phyloP scores from a whole-genome alignment of 805 yeast genomes.

The Sporopachydermia quercuum region DNA sequence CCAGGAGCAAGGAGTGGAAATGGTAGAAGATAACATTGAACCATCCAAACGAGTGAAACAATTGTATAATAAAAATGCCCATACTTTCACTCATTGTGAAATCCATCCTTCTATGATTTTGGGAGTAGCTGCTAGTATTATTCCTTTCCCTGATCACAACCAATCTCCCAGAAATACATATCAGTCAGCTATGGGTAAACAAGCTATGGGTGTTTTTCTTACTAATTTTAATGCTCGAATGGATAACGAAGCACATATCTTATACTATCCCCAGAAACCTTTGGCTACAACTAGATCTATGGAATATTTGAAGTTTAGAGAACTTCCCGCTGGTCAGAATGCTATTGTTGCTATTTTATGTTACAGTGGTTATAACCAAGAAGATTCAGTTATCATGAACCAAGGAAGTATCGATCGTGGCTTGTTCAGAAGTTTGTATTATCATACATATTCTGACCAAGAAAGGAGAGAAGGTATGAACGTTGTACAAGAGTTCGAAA shows the following conservation, averaged over 20 bases:
- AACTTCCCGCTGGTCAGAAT: slow-evolving; percentile 97
- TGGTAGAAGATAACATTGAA: slow-evolving; percentile 28
- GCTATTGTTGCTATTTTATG: slow-evolving; percentile 97
- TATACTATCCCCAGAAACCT: slow-evolving; percentile 96
- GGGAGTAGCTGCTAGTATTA: slow-evolving; percentile 96
- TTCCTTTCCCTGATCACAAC: slow-evolving; percentile 99
- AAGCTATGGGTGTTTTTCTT: slow-evolving; percentile 97
- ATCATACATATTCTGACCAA: slow-evolving; percentile 96
- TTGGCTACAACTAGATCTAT: slow-evolving; percentile 94
- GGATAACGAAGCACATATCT: slow-evolving; percentile 98
- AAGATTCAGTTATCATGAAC: slow-evolving; percentile 99
- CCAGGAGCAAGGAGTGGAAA: slow-evolving; percentile 20
- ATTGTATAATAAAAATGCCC: slow-evolving; percentile 40
- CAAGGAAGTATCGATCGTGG: slow-evolving; percentile 97
- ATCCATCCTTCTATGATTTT: slow-evolving; percentile 97
- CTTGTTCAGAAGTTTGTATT: slow-evolving; percentile 85
- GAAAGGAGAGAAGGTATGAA: slow-evolving; percentile 98
- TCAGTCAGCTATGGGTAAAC: slow-evolving; percentile 99
- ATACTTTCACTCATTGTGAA: slow-evolving; percentile 96
- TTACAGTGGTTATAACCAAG: slow-evolving; percentile 97
- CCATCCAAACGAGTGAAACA: slow-evolving; percentile 83
- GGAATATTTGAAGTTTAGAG: slow-evolving; percentile 96
- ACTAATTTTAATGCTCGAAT: slow-evolving; percentile 93
- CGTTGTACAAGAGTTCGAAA: slow-evolving; percentile 93
- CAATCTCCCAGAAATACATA: slow-evolving; percentile 99